Evolutionary conservation across 371 early-diverging fungal genomes (phyloP), one percentile per base, ranked within the genome.

Genomic region (Basidiobolus heterosporus): DNA sequence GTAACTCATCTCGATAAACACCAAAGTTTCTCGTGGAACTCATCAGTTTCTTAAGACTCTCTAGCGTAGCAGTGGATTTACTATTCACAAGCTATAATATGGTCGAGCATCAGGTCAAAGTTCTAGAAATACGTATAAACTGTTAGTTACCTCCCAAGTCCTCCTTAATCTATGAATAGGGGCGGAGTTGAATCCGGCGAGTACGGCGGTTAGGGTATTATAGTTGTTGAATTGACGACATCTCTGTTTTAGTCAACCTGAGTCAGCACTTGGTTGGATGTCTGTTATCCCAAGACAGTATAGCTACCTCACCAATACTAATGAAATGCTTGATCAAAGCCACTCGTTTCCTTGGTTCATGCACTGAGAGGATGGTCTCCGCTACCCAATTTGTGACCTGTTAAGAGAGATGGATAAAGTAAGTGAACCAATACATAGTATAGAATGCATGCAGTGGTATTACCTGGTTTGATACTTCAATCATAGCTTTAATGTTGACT

Each of bases 101-200:
- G 30, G 30, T 30, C n/a, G n/a, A n/a, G n/a, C n/a, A n/a, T n/a
- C n/a, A n/a, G n/a, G n/a, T n/a, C n/a, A n/a, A n/a, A n/a, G n/a
- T n/a, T n/a, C n/a, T n/a, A n/a, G n/a, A n/a, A n/a, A n/a, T n/a
- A n/a, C n/a, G n/a, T n/a, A n/a, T n/a, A n/a, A n/a, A n/a, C n/a
- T n/a, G n/a, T n/a, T 3, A 30, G 30, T 5, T 30, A 30, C 30
- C 30, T 80, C 80, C 86, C 88, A 88, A 0, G 92, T 92, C 22
- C 87, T 70, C 40, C 83, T 83, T 37, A 94, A 65, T 15, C 97
- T 80, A 56, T 83, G 82, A 17, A 96, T 74, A 0, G 91, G 83
- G 5, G 88, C 83, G 6, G 86, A 82, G 38, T 86, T 78, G 48
- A 94, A 77, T 0, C 88, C 92, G 7, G 91, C 90, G 6, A 91